phyloP scores from a whole-genome alignment of 2,329 filamentous ascomycete species.

The Aspergillus amoenus region DNA sequence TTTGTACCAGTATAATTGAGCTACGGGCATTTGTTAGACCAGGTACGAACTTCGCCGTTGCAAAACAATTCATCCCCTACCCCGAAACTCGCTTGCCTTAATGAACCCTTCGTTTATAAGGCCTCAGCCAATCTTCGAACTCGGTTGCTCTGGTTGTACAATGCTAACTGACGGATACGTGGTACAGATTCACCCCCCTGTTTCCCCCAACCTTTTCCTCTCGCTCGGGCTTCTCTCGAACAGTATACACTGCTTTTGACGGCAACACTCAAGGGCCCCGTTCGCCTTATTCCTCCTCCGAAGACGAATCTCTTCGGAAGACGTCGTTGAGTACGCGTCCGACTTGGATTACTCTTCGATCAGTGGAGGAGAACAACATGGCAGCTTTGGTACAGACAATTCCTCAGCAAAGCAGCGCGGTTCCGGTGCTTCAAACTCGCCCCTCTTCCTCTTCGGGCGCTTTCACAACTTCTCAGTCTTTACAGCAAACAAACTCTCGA shows the following conservation, averaged over 20 bases:
- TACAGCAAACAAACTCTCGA: slow-evolving; percentile 40
- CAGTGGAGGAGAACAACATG: slow-evolving; percentile 57
- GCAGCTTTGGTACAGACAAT: slow-evolving; percentile 81
- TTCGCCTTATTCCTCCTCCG: slow-evolving; percentile 6
- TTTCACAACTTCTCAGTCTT: slow-evolving; percentile 43
- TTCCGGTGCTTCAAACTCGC: slow-evolving; percentile 74
- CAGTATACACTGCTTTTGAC: slow-evolving; percentile 13
- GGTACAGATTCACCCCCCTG: slow-evolving; percentile 21
- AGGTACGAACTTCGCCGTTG: slow-evolving; percentile 23
- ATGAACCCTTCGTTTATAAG: slow-evolving; percentile 11
- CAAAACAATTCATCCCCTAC: slow-evolving; percentile 6
- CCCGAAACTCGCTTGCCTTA: slow-evolving; percentile 6
- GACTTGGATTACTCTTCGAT: slow-evolving; percentile 17
- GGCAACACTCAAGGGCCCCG: slow-evolving; percentile 7
- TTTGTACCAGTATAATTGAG: slow-evolving; percentile 34
- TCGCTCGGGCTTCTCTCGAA: slow-evolving; percentile 20
- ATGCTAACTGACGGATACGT: slow-evolving; percentile 27
- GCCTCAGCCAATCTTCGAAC: slow-evolving; percentile 14
- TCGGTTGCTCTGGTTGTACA: slow-evolving; percentile 17
- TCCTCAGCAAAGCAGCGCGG: slow-evolving; percentile 70
- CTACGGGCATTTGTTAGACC: slow-evolving; percentile 29
- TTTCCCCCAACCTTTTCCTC: slow-evolving; percentile 20
- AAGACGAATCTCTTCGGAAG: slow-evolving; percentile 8
- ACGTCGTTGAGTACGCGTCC: slow-evolving; percentile 24
- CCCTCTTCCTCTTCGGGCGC: slow-evolving; percentile 64